Evolutionary conservation across 2,329 filamentous ascomycete genomes (phyloP).

Genomic region (Lecanicillium sp.): DNA sequence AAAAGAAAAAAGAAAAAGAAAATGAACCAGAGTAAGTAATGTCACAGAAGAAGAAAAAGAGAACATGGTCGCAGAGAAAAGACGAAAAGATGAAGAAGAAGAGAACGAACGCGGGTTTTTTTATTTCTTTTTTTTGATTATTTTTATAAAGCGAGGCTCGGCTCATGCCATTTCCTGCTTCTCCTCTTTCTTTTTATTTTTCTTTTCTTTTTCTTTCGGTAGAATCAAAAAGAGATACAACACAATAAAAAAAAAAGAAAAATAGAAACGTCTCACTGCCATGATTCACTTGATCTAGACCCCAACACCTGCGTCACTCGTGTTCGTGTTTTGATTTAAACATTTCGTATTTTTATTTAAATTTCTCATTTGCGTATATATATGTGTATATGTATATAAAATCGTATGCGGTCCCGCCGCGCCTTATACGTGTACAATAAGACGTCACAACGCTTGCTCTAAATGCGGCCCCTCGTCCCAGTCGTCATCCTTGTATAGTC

Average conservation of each 20-base stretch:
- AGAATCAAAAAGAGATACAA: neutral
- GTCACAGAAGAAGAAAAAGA: neutral
- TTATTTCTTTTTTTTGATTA: neutral
- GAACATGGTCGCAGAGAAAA: too few species aligned
- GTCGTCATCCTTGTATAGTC: neutral
- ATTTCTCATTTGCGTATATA: neutral
- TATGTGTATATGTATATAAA: too few species aligned
- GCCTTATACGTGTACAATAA: neutral
- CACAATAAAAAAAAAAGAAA: neutral
- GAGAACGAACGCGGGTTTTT: neutral
- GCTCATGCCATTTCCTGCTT: too few species aligned
- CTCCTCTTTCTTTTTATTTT: neutral
- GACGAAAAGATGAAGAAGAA: too few species aligned
- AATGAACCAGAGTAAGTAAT: neutral
- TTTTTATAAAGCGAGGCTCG: neutral
- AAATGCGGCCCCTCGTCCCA: too few species aligned
- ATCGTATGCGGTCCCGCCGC: too few species aligned
- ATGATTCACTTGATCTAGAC: too few species aligned
- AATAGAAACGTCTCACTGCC: too few species aligned
- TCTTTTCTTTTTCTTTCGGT: neutral
- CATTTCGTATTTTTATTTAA: neutral
- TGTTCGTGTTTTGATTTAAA: neutral
- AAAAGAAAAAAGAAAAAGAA: conserved; percentile 17
- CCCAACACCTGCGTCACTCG: too few species aligned
- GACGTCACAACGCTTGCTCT: neutral